phyloP scores from a whole-genome alignment of 805 yeast species.

The Schizosaccharomyces osmophilus region DNA sequence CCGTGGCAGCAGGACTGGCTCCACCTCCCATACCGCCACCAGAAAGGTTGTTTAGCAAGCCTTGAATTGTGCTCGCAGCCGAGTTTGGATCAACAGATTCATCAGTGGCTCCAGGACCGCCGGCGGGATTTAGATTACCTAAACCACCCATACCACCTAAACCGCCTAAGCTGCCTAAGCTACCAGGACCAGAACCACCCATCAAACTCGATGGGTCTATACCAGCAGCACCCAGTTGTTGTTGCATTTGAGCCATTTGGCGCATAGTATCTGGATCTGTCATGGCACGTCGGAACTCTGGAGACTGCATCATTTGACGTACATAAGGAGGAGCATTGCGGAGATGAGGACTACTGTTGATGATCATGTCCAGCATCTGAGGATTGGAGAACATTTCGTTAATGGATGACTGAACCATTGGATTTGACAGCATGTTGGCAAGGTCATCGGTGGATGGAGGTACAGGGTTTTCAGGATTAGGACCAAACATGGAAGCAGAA shows the following conservation, averaged over 20 bases:
- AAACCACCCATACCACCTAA: conserved; percentile 15
- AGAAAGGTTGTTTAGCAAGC: conserved; percentile 6
- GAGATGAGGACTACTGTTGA: conserved; percentile 42
- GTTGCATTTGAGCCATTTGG: conserved; percentile 53
- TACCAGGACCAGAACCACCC: conserved; percentile 15
- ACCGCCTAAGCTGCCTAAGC: conserved; percentile 15
- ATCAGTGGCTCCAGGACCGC: conserved; percentile 23
- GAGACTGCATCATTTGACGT: conserved; percentile 63
- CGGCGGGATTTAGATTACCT: conserved; percentile 14
- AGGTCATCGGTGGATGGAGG: conserved; percentile 58
- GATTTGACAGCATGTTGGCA: conserved; percentile 51
- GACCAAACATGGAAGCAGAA: conserved; percentile 67
- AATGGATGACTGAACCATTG: conserved; percentile 61
- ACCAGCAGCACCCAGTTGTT: conserved; percentile 15
- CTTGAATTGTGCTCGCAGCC: conserved; percentile 4
- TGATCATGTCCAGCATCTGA: conserved; percentile 61
- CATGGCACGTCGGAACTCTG: conserved; percentile 53
- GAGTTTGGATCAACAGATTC: background rate
- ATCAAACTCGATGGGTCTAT: conserved; percentile 12
- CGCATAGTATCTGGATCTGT: conserved; percentile 71
- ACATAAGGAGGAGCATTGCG: conserved; percentile 22
- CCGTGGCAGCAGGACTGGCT: conserved; percentile 5
- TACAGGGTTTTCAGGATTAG: conserved; percentile 48
- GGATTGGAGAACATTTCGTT: conserved; percentile 66
- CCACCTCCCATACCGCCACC: conserved; percentile 6